A percentile compares a stretch with the other conserved stretches of the same genome.
Evolutionary conservation across 176 grass and related monocot species (phyloP).

Genomic region (barley (Hordeum vulgare)): DNA sequence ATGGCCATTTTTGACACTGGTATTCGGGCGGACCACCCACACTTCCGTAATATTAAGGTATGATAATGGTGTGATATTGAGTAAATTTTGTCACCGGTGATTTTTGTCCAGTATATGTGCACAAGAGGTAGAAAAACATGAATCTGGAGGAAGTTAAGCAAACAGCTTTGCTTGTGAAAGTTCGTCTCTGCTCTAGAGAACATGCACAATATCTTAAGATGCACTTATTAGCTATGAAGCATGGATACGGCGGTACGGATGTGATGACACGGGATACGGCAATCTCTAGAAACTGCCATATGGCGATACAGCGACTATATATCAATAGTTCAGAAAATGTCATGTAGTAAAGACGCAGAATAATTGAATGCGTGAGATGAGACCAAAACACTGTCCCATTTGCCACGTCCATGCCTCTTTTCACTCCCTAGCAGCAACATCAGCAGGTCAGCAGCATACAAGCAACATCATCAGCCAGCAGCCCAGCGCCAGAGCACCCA

Average conservation of each 20-base stretch:
- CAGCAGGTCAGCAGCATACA: background rate
- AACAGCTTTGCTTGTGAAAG: background rate
- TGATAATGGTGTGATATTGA: background rate
- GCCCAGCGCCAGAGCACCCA: background rate
- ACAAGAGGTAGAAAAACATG: background rate
- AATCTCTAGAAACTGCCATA: background rate
- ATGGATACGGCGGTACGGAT: background rate
- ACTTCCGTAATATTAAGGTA: slow-evolving; percentile 99
- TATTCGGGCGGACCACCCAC: slow-evolving; percentile 87
- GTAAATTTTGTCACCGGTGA: background rate
- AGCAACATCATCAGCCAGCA: background rate
- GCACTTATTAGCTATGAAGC: background rate
- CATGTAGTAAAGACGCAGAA: background rate
- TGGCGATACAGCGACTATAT: background rate
- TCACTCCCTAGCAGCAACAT: background rate
- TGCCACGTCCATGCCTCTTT: background rate
- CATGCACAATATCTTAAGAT: background rate
- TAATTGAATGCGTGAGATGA: background rate
- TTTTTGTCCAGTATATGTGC: background rate
- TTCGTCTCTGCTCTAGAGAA: background rate
- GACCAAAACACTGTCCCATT: background rate
- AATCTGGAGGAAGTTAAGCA: background rate
- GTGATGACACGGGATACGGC: background rate
- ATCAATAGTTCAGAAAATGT: background rate
- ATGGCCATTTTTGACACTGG: slow-evolving; percentile 99